Percentiles rank a stretch among this genome's conserved stretches.
Conservation (phyloP, 768 basidiomycete genomes). For the Rhizopogon vinicolor region DNA sequence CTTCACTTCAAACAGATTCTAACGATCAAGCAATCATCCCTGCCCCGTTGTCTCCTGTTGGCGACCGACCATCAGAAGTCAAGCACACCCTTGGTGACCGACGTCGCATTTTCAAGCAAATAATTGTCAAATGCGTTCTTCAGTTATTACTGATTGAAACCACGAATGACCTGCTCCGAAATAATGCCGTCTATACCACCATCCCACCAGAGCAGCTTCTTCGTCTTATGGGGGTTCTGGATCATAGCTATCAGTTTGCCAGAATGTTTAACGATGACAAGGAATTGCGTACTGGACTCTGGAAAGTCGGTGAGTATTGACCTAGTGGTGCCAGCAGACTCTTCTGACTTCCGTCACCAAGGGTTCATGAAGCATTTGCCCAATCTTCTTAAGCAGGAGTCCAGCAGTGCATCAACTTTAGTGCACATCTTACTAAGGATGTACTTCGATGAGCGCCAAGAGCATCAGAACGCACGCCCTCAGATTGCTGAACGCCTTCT, state of each 20-base stretch:
- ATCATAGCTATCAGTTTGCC: constrained; percentile 97
- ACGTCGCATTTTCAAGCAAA: constrained; percentile 91
- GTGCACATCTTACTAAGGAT: constrained; percentile 90
- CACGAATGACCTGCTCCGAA: constrained; percentile 91
- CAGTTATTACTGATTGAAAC: constrained; percentile 96
- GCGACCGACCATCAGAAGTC: constrained; percentile 46
- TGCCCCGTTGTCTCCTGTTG: constrained; percentile 81
- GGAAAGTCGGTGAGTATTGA: constrained; percentile 90
- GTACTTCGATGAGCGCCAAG: constrained; percentile 89
- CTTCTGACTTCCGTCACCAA: constrained; percentile 25
- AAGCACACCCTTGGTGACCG: constrained; percentile 65
- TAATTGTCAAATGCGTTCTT: constrained; percentile 99
- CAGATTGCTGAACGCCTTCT: constrained; percentile 73
- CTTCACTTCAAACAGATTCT: constrained; percentile 42
- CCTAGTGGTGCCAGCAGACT: not conserved
- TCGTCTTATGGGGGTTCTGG: constrained; percentile 90
- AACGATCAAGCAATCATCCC: constrained; percentile 71
- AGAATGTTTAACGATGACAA: constrained; percentile 98
- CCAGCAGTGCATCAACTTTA: constrained; percentile 91
- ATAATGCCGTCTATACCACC: constrained; percentile 84
- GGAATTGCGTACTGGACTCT: constrained; percentile 91
- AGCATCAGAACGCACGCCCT: constrained; percentile 78
- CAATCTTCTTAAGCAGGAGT: constrained; percentile 96
- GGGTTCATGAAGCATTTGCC: constrained; percentile 99
- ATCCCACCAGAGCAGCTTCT: constrained; percentile 94